These are phyloP conservation scores for Blakeslea trispora DNA, from an alignment of 371 early-diverging fungal genomes.

Conservation along the genomic window DNA sequence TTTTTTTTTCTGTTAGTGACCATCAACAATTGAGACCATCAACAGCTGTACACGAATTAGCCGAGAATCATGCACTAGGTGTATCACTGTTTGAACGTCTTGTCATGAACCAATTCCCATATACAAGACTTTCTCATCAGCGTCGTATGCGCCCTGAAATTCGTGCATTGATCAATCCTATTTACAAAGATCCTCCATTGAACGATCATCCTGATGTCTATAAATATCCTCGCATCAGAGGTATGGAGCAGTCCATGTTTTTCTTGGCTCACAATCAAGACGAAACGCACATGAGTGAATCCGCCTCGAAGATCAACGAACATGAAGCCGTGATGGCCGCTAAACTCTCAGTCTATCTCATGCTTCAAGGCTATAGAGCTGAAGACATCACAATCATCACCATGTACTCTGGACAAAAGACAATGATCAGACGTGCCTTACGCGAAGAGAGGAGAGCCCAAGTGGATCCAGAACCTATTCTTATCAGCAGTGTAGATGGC, in stretches of 20 bases:
- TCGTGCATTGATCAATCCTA: slow-evolving; percentile 56
- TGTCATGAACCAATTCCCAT: slow-evolving; percentile 53
- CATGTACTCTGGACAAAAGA: slow-evolving; percentile 64
- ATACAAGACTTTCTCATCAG: slow-evolving; percentile 57
- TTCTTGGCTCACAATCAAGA: slow-evolving; percentile 58
- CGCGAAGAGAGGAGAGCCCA: slow-evolving; percentile 33
- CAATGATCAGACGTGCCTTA: slow-evolving; percentile 38
- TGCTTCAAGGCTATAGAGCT: slow-evolving; percentile 54
- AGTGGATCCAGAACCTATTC: slow-evolving; percentile 36
- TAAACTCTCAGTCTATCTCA: slow-evolving; percentile 53
- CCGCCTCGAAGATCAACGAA: slow-evolving; percentile 59
- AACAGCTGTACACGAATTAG: slow-evolving; percentile 52
- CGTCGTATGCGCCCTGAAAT: slow-evolving; percentile 79
- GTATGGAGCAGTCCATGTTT: slow-evolving; percentile 60
- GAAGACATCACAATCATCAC: slow-evolving; percentile 61
- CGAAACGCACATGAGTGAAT: slow-evolving; percentile 42
- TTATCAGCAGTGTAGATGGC: slow-evolving; percentile 76
- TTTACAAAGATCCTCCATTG: slow-evolving; percentile 51
- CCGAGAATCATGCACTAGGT: slow-evolving; percentile 53
- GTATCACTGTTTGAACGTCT: slow-evolving; percentile 74
- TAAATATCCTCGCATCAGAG: slow-evolving; percentile 53
- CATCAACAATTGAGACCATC: slow-evolving; percentile 71
- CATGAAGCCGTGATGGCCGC: slow-evolving; percentile 64
- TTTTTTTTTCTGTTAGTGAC: slow-evolving; percentile 44
- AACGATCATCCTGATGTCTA: slow-evolving; percentile 54